Base-by-base conservation (phyloP, 1,284 basidiomycete genomes). In the Cystobasidium sp. region DNA sequence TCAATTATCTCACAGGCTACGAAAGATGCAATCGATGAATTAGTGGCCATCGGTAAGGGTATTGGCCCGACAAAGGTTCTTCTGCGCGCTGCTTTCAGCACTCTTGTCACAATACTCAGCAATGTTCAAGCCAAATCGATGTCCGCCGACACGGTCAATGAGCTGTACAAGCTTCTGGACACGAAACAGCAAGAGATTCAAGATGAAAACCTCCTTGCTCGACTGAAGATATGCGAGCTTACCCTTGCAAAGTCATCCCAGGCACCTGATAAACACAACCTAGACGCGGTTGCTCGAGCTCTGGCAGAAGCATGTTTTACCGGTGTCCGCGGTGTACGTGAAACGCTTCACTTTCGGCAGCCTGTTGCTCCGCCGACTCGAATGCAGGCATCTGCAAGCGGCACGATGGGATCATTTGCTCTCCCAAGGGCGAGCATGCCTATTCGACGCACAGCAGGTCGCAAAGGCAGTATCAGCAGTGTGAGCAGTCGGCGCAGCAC, bases 221-320 rank as follows among this genome's bases (percentile, higher is more conserved):
- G 52, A 14, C 52, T 68, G 22, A 68, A 68, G 47, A 8, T 58
- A 7, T 58, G 56, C 43, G 53, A 59, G n/a, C 39, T 56, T 24
- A 39, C 55, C 10, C 4, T 49, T 18, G 22, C 66, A 9, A 68
- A 49, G 22, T 58, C 44, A n/a, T 52, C 51, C 2, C 24, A 44
- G 55, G 22, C 22, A 18, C 66, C 41, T 16, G 53, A 58, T 14
- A 56, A 46, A 39, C 18, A 59, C 16, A 31, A 1, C 64, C 31
- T 66, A 46, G 64, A 66, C 7, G n/a, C 47, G 7, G 10, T 53
- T 12, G 20, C 53, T 14, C 7, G 22, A 6, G 43, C 22, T 16
- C 39, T 55, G 44, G 66, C 53, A 4, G 39, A 51, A 31, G 44
- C 37, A 2, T 52, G 49, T 39, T 59, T 59, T 43, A 9, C 20